A percentile compares a stretch with the other conserved stretches of the same genome.
phyloP scores from a whole-genome alignment of 257 asterid genomes.

The Solanum dulcamara region DNA sequence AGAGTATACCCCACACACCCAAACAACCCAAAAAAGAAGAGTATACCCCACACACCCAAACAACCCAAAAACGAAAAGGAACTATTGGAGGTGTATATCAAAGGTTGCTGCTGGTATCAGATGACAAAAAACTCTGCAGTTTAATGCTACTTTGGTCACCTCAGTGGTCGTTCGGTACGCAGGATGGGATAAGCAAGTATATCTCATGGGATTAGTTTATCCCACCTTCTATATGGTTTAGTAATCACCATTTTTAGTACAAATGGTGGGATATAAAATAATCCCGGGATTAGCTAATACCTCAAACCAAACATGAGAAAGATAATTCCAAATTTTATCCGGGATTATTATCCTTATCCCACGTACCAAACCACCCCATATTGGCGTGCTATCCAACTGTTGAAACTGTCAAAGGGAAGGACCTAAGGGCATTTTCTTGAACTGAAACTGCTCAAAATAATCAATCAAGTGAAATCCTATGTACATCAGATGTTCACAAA shows the following conservation, averaged over 20 bases:
- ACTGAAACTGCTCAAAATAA: neutral
- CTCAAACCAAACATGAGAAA: neutral
- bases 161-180: neutral
- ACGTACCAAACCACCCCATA: neutral
- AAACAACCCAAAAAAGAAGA: too few relatives aligned
- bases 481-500: neutral
- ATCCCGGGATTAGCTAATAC: neutral
- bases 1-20: too few relatives aligned
- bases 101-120: too few relatives aligned
- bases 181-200: neutral
- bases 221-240: neutral
- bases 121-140: too few relatives aligned
- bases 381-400: neutral
- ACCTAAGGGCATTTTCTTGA: neutral
- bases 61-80: too few relatives aligned
- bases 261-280: neutral
- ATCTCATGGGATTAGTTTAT: too few relatives aligned
- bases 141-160: too few relatives aligned
- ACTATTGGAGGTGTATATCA: too few relatives aligned
- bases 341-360: neutral
- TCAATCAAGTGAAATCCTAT: neutral
- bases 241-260: neutral
- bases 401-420: neutral
- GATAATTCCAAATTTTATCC: neutral
- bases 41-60: too few relatives aligned